Evolutionary conservation across 2,329 filamentous ascomycete genomes (phyloP), one percentile per base, ranked within the genome.

Genomic region (Apiospora rasikravindrae): DNA sequence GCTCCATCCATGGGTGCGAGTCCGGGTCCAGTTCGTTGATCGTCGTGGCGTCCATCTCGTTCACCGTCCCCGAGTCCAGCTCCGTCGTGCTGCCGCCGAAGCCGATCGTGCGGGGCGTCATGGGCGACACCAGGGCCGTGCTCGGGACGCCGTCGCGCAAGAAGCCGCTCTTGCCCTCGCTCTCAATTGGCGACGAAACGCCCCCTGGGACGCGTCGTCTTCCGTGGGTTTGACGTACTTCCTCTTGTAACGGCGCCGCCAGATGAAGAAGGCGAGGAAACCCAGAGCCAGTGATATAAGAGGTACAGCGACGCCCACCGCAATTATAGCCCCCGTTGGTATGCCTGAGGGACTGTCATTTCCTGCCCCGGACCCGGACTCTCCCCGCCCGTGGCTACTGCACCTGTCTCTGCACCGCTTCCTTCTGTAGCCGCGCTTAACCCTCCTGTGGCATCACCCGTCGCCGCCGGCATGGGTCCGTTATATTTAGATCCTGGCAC

Each of bases 11-110:
- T 4, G 45, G 68, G 11, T 51, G 68, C 29, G 68, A 26, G 33
- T 57, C n/a, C 19, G 29, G 24, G 11, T 57, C 47, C 29, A 22
- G 22, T 26, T 69, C 68, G 47, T 57, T 40, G 47, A 57, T 40
- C 45, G 47, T 51, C 47, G 14, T 40, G n/a, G 68, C 68, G 68
- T 69, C 68, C 69, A 70, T 70, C 57, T 70, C 69, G 26, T 45
- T 70, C 14, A 61, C 57, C 11, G 57, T 66, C 33, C 40, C 26
- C 40, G 53, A 66, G 53, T 66, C 69, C 33, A 70, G 69, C 69
- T 70, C 69, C n/a, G 57, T 45, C 40, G 53, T 70, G 69, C 57
- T 70, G 19, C 19, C 29, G 51, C n/a, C 33, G 24, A 47, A 53
- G 42, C 42, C 33, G 51, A 66, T 11, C 7, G 69, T 45, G 8